Evolutionary conservation across 1,139 yeast genomes (phyloP).

Genomic region (Kodamaea fungicola): DNA sequence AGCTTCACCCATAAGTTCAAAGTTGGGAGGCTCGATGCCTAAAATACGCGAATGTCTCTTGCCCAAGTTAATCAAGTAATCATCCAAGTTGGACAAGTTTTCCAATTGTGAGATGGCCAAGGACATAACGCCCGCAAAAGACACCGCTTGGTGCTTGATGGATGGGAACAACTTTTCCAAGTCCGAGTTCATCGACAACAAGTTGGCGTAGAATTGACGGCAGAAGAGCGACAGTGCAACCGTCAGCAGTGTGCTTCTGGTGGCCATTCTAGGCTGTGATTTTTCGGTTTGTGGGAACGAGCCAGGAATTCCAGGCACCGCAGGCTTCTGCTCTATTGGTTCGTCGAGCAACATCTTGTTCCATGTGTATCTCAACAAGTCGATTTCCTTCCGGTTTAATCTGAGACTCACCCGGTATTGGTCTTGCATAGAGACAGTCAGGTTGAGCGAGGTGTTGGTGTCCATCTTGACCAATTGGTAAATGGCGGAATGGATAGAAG

Average conservation of each 20-base stretch:
- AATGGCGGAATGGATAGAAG: slow-evolving; percentile 13
- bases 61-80: slow-evolving; percentile 60
- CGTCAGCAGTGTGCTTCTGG: slow-evolving; percentile 19
- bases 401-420: slow-evolving; percentile 27
- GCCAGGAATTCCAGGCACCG: slow-evolving; percentile 33
- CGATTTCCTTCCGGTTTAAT: slow-evolving; percentile 33
- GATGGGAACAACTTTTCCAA: slow-evolving; percentile 61
- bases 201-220: slow-evolving; percentile 59
- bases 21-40: slow-evolving; percentile 70
- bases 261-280: slow-evolving; percentile 11
- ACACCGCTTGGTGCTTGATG: slow-evolving; percentile 66
- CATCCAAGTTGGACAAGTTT: slow-evolving; percentile 46
- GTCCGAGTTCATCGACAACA: slow-evolving; percentile 50
- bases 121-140: slow-evolving; percentile 79
- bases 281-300: slow-evolving; percentile 15
- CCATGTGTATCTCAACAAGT: slow-evolving; percentile 43
- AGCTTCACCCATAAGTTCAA: slow-evolving; percentile 78
- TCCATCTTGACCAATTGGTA: slow-evolving; percentile 44
- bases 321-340: slow-evolving; percentile 18
- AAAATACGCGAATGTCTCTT: slow-evolving; percentile 73
- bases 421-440: slow-evolving; percentile 23
- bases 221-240: slow-evolving; percentile 53
- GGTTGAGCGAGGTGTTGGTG: slow-evolving; percentile 42
- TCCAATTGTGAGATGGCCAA: slow-evolving; percentile 51
- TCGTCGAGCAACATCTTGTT: slow-evolving; percentile 42